These are phyloP conservation scores for Trichoderma virens DNA, from an alignment of 495 filamentous ascomycete species.

Conservation along the genomic window DNA sequence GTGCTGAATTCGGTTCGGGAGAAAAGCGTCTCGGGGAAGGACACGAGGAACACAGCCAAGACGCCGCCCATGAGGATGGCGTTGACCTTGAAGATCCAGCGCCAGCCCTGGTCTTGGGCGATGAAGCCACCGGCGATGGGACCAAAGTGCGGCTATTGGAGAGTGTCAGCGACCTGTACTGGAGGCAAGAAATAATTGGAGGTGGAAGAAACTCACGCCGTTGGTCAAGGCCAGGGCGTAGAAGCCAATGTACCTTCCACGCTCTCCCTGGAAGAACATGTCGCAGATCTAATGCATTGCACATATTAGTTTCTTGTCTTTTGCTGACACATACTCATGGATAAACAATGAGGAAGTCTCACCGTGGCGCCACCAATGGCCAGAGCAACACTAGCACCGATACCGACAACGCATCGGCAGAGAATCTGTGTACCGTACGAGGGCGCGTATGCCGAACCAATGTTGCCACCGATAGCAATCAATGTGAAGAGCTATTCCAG, in stretches of 20 bases:
- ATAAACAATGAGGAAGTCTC: neutral
- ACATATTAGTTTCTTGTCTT: neutral
- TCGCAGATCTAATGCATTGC: conserved; percentile 14
- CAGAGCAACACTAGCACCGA: conserved; percentile 23
- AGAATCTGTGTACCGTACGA: conserved; percentile 17
- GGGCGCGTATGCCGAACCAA: conserved; percentile 17
- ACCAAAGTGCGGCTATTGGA: conserved; percentile 12
- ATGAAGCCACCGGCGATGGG: conserved; percentile 3
- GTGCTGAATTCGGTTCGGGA: conserved; percentile 17
- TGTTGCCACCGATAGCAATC: conserved; percentile 20
- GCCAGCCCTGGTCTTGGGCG: neutral
- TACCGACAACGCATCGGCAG: conserved; percentile 17
- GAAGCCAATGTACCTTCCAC: conserved; percentile 23
- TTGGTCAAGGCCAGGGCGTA: conserved; percentile 24
- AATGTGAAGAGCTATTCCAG: conserved; percentile 14
- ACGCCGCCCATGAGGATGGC: conserved; percentile 17
- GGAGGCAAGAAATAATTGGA: neutral
- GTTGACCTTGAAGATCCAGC: conserved; percentile 21
- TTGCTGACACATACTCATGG: neutral
- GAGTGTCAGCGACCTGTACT: neutral
- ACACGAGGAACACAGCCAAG: conserved; percentile 19
- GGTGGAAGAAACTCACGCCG: conserved; percentile 20
- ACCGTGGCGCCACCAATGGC: conserved; percentile 21
- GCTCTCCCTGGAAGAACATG: conserved; percentile 24
- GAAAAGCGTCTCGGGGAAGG: conserved; percentile 26